Conservation (phyloP, 192 early-diverging fungal genomes). For the Paraglomus occultum region DNA sequence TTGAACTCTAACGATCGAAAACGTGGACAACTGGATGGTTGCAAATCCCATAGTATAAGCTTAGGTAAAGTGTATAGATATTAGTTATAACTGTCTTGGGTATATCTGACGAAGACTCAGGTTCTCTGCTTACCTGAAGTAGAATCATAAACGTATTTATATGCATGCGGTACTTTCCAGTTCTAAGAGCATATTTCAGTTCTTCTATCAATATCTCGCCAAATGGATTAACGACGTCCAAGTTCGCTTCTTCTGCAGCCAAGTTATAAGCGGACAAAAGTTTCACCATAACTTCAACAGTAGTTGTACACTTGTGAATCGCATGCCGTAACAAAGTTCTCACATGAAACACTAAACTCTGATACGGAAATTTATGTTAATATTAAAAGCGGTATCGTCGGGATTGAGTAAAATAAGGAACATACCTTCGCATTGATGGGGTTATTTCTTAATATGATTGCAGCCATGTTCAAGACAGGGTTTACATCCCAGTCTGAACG, state of each 20-base stretch:
- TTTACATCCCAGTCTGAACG: conserved; percentile 47
- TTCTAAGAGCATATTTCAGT: conserved; percentile 27
- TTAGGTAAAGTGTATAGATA: conserved; percentile 1
- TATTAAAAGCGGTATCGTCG: background rate
- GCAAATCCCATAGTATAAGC: conserved; percentile 42
- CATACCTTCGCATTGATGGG: conserved; percentile 36
- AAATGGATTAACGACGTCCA: conserved; percentile 35
- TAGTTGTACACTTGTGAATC: conserved; percentile 33
- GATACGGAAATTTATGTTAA: conserved; percentile 6
- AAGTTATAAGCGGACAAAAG: conserved; percentile 38
- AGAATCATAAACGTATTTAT: conserved; percentile 40
- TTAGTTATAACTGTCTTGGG: background rate
- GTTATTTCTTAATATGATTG: conserved; percentile 41
- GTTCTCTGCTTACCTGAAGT: conserved; percentile 33
- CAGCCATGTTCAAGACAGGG: conserved; percentile 42
- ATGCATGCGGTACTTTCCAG: conserved; percentile 27
- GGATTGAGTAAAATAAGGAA: background rate
- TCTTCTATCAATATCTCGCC: conserved; percentile 45
- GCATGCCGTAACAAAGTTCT: conserved; percentile 38
- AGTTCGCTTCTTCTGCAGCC: conserved; percentile 28
- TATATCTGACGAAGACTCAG: too few species aligned
- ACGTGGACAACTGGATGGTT: conserved; percentile 29
- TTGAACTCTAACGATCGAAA: conserved; percentile 39
- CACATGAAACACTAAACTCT: conserved; percentile 36
- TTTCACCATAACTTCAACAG: conserved; percentile 38